Evolutionary conservation across 106 monocot genomes (phyloP).

Genomic region (Dioscorea alata): DNA sequence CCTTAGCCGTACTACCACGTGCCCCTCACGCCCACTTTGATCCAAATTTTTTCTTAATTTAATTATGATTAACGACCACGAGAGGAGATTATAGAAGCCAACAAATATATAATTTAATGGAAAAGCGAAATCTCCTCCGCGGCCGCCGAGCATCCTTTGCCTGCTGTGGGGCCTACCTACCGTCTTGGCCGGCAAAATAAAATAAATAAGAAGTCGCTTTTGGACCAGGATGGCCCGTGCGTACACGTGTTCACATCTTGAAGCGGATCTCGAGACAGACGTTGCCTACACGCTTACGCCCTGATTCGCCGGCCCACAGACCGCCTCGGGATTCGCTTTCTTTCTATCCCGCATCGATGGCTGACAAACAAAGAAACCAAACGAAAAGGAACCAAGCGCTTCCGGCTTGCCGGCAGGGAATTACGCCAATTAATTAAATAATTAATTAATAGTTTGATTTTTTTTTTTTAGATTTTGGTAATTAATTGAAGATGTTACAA

Average conservation of each 20-base stretch:
- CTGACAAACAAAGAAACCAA: too few species aligned
- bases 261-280: constrained; percentile 8
- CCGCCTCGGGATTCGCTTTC: background rate
- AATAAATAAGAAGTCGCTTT: background rate
- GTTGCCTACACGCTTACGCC: constrained; percentile 14
- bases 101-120: background rate
- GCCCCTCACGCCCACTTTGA: too few species aligned
- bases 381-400: too few species aligned
- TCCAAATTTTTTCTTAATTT: background rate
- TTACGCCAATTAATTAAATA: background rate
- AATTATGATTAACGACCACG: background rate
- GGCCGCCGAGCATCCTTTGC: background rate
- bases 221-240: background rate
- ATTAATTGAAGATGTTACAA: background rate
- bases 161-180: background rate
- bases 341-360: too few species aligned
- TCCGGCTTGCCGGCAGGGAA: background rate
- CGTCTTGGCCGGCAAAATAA: background rate
- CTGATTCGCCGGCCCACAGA: background rate
- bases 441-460: background rate
- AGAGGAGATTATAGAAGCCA: background rate
- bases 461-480: background rate
- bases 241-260: background rate
- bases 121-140: background rate
- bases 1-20: background rate